Percentiles rank a stretch among this genome's conserved stretches.
These are phyloP conservation scores for Albizia julibrissin DNA, from an alignment of 306 rosid genomes.

Conservation along the genomic window DNA sequence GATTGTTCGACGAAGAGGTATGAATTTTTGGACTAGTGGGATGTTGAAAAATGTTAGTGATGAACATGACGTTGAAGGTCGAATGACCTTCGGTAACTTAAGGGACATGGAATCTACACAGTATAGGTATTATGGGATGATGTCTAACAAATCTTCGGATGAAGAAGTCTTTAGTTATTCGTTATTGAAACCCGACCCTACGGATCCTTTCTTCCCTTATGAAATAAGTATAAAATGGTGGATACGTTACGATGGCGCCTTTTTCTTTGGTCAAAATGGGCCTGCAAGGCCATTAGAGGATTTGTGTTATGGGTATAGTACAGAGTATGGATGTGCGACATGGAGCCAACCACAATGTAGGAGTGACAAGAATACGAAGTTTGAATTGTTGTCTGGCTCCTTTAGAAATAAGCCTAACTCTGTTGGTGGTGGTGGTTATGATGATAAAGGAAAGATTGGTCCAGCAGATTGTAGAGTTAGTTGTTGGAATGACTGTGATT, in stretches of 20 bases:
- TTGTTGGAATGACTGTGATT: constrained; percentile 5
- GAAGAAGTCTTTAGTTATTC: not conserved
- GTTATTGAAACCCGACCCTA: not conserved
- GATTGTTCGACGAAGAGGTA: not conserved
- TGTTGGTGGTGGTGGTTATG: too few species aligned
- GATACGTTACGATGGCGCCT: not conserved
- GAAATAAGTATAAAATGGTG: not conserved
- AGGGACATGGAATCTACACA: too few species aligned
- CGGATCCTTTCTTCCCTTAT: not conserved
- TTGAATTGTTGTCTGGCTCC: not conserved
- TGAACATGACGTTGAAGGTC: not conserved
- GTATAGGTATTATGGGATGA: not conserved
- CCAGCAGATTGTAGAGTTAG: not conserved
- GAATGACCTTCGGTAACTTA: not conserved
- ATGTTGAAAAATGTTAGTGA: not conserved
- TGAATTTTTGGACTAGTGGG: not conserved
- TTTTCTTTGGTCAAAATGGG: not conserved
- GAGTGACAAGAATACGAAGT: not conserved
- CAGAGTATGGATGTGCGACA: not conserved
- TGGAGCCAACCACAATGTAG: not conserved
- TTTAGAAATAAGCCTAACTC: not conserved
- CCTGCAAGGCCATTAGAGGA: rapidly evolving
- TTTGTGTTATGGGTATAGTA: not conserved
- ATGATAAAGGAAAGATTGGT: not conserved
- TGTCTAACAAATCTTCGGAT: not conserved